phyloP scores from a whole-genome alignment of 2,329 filamentous ascomycete genomes.

The Polychaeton citri region DNA sequence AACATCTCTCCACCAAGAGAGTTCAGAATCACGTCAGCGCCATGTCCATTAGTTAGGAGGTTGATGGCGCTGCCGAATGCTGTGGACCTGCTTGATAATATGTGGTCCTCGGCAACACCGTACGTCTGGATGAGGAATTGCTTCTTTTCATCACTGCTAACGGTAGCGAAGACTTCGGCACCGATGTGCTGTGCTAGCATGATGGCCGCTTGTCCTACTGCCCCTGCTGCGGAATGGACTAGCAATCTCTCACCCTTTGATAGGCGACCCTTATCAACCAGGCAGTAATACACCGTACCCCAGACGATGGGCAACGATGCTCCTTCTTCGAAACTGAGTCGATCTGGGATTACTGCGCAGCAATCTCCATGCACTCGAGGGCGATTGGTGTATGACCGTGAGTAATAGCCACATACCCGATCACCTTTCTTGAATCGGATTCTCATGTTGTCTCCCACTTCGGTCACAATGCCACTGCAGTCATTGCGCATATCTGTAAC shows the following conservation, averaged over 20 bases:
- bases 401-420: too few species aligned
- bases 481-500: too few species aligned
- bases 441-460: too few species aligned
- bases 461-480: too few species aligned
- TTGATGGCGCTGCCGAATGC: conserved; percentile 14
- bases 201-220: conserved; percentile 14
- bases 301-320: conserved; percentile 4
- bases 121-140: conserved; percentile 7
- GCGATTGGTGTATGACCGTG: too few species aligned
- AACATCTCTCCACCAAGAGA: conserved; percentile 13
- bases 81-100: conserved; percentile 16
- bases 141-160: conserved; percentile 10
- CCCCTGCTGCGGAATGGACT: conserved; percentile 17
- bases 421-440: too few species aligned
- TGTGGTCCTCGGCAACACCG: conserved; percentile 15
- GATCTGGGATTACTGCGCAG: not conserved
- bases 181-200: conserved; percentile 9
- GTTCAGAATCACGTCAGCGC: conserved; percentile 22
- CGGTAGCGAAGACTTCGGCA: conserved; percentile 14
- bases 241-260: conserved; percentile 16
- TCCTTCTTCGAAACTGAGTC: conserved; percentile 3
- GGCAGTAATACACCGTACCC: conserved; percentile 9
- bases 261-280: conserved; percentile 15
- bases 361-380: too few species aligned
- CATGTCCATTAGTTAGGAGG: conserved; percentile 12